Evolutionary conservation across 805 yeast genomes (phyloP).

Genomic region (Millerozyma miso): DNA sequence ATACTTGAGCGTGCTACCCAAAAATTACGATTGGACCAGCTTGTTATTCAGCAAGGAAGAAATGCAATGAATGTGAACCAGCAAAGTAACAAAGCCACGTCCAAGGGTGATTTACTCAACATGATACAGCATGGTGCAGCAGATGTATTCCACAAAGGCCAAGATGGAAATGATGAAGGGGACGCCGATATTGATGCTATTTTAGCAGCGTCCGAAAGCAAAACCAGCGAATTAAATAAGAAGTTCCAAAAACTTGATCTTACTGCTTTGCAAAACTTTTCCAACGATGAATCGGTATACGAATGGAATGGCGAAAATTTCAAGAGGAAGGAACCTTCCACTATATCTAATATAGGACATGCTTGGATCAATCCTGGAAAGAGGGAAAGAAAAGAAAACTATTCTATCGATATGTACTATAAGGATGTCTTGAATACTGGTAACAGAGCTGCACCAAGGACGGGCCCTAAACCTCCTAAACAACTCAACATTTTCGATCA

Average conservation of each 20-base stretch:
- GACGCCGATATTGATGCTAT: conserved; percentile 61
- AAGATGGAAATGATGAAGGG: conserved; percentile 30
- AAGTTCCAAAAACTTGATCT: conserved; percentile 66
- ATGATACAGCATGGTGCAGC: conserved; percentile 86
- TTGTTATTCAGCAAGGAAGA: conserved; percentile 78
- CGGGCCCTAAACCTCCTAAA: conserved; percentile 80
- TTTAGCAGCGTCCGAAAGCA: conserved; percentile 56
- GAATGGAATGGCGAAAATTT: conserved; percentile 88
- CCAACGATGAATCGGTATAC: conserved; percentile 64
- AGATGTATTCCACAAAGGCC: conserved; percentile 45
- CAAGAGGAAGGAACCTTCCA: conserved; percentile 56
- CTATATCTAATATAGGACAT: conserved; percentile 47
- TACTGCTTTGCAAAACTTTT: conserved; percentile 73
- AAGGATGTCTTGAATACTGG: conserved; percentile 76
- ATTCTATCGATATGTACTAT: conserved; percentile 83
- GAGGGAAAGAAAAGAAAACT: conserved; percentile 79
- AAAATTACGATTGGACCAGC: conserved; percentile 71
- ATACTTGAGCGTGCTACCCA: conserved; percentile 80
- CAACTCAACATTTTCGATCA: conserved; percentile 82
- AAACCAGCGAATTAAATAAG: conserved; percentile 56
- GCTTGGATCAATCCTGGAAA: conserved; percentile 84
- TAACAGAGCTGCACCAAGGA: conserved; percentile 45
- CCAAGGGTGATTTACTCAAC: conserved; percentile 68
- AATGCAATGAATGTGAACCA: conserved; percentile 28
- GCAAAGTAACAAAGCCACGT: conserved; percentile 36